A percentile compares a stretch with the other conserved stretches of the same genome.
Conservation (phyloP, 1,139 yeast species). For the Debaryomyces coudertii region DNA sequence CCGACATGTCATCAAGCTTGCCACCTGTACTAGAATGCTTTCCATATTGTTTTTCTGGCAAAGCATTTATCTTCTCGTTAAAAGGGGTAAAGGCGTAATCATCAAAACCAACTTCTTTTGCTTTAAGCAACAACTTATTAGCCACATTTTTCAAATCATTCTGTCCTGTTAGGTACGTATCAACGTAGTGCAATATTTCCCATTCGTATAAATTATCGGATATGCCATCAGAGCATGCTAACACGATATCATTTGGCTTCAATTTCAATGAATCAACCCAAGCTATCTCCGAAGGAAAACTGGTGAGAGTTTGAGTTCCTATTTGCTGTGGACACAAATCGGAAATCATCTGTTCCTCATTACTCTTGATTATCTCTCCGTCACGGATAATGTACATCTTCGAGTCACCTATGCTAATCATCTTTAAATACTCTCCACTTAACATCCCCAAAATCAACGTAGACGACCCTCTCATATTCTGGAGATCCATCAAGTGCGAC, state of each 20-base stretch:
- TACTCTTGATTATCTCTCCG: conserved; percentile 47
- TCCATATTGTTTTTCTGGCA: conserved; percentile 38
- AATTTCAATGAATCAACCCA: conserved; percentile 49
- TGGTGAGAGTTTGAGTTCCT: conserved; percentile 52
- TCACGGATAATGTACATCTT: conserved; percentile 53
- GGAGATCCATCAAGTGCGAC: conserved; percentile 56
- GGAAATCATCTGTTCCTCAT: conserved; percentile 52
- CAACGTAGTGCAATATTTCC: conserved; percentile 46
- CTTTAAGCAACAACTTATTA: conserved; percentile 41
- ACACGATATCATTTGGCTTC: conserved; percentile 44
- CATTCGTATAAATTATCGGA: conserved; percentile 55
- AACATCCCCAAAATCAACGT: conserved; percentile 56
- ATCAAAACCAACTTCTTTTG: conserved; percentile 57
- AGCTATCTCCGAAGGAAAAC: conserved; percentile 53
- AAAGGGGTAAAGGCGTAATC: conserved; percentile 59
- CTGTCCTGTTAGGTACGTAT: conserved; percentile 32
- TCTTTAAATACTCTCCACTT: conserved; percentile 49
- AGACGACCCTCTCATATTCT: conserved; percentile 53
- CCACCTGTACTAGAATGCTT: conserved; percentile 52
- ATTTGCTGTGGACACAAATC: conserved; percentile 58
- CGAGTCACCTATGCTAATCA: conserved; percentile 61
- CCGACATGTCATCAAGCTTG: conserved; percentile 58
- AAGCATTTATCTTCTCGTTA: conserved; percentile 52
- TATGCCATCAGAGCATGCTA: conserved; percentile 58
- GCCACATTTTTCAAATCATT: conserved; percentile 43